Evolutionary conservation across 805 yeast genomes (phyloP).

Genomic region (Candida xiaguanensis): DNA sequence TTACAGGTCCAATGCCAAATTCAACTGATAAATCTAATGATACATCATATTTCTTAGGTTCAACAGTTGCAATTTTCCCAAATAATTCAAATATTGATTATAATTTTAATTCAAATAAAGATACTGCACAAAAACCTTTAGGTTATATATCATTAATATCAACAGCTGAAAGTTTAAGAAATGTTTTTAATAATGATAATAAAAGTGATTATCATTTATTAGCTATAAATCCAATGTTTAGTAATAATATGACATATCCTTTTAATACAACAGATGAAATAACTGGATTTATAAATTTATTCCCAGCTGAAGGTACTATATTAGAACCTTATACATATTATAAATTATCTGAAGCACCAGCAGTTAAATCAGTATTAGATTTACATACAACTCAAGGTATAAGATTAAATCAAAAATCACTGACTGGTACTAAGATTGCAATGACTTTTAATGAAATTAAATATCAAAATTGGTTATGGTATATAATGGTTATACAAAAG

Average conservation of each 20-base stretch:
- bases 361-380: constrained; percentile 26
- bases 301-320: constrained; percentile 18
- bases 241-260: background rate
- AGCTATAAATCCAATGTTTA: constrained; percentile 2
- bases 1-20: constrained; percentile 4
- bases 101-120: background rate
- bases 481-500: constrained; percentile 66
- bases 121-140: background rate
- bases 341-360: constrained; percentile 21
- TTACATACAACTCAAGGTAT: constrained; percentile 19
- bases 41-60: background rate
- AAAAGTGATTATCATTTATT: constrained; percentile 1
- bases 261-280: constrained; percentile 2
- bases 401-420: constrained; percentile 20
- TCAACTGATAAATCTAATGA: background rate
- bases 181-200: background rate
- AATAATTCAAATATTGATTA: background rate
- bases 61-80: constrained; percentile 5
- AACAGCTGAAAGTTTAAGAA: constrained; percentile 2
- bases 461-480: constrained; percentile 51
- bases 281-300: constrained; percentile 38
- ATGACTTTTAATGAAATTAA: constrained; percentile 31
- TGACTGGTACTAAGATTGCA: constrained; percentile 24
- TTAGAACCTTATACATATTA: constrained; percentile 20
- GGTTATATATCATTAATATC: constrained; percentile 4